Conservation (phyloP, 805 yeast genomes). For the Candida germanica region DNA sequence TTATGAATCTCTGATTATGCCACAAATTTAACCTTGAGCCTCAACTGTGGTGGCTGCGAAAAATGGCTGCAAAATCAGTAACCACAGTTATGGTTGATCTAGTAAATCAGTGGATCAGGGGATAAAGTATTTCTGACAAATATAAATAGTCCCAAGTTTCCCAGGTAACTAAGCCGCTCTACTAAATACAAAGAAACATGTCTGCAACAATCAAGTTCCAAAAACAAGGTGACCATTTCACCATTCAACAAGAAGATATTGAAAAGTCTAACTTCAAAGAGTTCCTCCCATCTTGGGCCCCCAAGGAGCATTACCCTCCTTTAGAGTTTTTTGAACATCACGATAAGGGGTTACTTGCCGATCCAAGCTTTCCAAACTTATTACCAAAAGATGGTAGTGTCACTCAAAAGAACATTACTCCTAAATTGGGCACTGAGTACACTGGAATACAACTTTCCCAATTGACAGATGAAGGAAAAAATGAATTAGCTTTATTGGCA, state of each 20-base stretch:
- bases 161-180: no score
- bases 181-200: not conserved
- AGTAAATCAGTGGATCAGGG: not conserved
- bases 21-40: no score
- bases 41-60: constrained; percentile 11
- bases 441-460: constrained; percentile 55
- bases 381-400: constrained; percentile 34
- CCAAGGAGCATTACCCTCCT: constrained; percentile 44
- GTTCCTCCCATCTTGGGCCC: constrained; percentile 31
- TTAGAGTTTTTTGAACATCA: constrained; percentile 50
- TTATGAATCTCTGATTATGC: no score
- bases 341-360: constrained; percentile 62
- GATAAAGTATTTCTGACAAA: no score
- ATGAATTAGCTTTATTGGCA: constrained; percentile 63
- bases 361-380: constrained; percentile 48
- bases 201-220: not conserved
- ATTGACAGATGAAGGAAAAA: constrained; percentile 51
- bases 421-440: constrained; percentile 70
- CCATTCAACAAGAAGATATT: constrained; percentile 12
- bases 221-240: constrained; percentile 12
- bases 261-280: constrained; percentile 20
- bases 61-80: no score
- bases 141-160: no score
- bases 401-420: constrained; percentile 46
- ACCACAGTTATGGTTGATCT: constrained; percentile 4